Evolutionary conservation across 1,139 yeast genomes (phyloP), one percentile per base, ranked within the genome.

Genomic region (Yamadazyma epiphylla): DNA sequence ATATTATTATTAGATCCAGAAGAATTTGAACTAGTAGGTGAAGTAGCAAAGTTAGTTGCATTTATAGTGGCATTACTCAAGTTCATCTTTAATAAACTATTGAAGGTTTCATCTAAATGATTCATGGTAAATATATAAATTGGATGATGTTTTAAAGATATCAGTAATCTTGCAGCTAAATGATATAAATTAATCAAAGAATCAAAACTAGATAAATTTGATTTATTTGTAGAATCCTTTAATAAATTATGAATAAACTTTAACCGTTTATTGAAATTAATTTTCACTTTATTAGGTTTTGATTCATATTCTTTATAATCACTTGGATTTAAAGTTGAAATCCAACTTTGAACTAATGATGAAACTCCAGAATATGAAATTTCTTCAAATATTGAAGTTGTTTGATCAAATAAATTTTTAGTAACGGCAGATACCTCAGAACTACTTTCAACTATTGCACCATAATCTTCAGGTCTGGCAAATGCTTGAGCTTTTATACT

Each of bases 401-500:
- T 51, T 32, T 50, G 48, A 33, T 63, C 70, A 39, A 65, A 66
- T 16, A 67, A 46, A n/a, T 37, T 44, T 31, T 55, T 56, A 37
- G 61, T 51, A 12, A 44, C 42, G 3, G 35, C 36, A 20, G 55
- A 57, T 13, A 57, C 52, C 20, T 45, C 55, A 3, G 60, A 45
- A 23, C 57, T 56, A 1, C 48, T 42, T 33, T 53, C 50, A 9
- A 61, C 51, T 13, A 64, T 50, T 29, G 45, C 34, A 30, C 59
- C 31, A 45, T 64, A 70, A 42, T 77, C 82, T 10, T 53, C 51
- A 0, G 86, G 77, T 42, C 81, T 61, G n/a, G 80, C 63, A 30
- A 70, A 58, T 13, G 74, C 58, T 74, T 85, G 84, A 37, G 68
- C 66, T 41, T 68, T 63, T 8, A 80, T 51, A 27, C 75, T 58